These are phyloP conservation scores for Penicillium decumbens DNA, from an alignment of 2,329 filamentous ascomycete genomes.

Conservation along the genomic window DNA sequence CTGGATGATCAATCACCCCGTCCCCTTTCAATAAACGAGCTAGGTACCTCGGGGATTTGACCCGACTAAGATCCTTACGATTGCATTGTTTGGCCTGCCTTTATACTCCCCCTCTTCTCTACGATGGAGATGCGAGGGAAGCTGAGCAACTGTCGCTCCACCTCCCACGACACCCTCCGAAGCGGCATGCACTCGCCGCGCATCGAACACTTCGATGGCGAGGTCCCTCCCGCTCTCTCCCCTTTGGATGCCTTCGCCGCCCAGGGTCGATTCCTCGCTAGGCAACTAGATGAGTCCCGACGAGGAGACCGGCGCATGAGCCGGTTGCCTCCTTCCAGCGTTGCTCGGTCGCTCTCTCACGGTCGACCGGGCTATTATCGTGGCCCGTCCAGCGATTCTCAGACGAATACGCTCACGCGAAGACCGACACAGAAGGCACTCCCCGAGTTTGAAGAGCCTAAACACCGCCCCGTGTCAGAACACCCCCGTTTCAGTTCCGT, in stretches of 20 bases:
- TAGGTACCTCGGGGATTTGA: neutral
- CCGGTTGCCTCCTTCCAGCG: constrained; percentile 74
- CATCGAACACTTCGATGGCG: constrained; percentile 66
- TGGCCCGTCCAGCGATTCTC: constrained; percentile 58
- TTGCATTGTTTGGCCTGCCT: neutral
- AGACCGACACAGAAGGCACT: constrained; percentile 39
- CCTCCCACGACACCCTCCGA: constrained; percentile 51
- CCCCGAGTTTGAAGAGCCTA: constrained; percentile 43
- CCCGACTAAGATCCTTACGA: neutral
- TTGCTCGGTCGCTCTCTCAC: constrained; percentile 74
- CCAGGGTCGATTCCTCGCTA: constrained; percentile 81
- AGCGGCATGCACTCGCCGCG: constrained; percentile 66
- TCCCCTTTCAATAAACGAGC: neutral
- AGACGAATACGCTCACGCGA: constrained; percentile 28
- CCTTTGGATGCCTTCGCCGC: constrained; percentile 92
- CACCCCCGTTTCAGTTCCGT: constrained; percentile 67
- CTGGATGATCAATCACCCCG: constrained; percentile 7
- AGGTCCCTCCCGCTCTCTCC: constrained; percentile 78
- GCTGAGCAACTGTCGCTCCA: constrained; percentile 57
- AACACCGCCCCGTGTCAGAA: constrained; percentile 63
- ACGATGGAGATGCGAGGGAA: constrained; percentile 52
- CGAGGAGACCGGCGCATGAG: constrained; percentile 75
- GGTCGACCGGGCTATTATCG: constrained; percentile 77
- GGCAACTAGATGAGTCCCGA: constrained; percentile 75
- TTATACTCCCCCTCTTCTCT: neutral